Percentiles rank a stretch among this genome's conserved stretches.
These are phyloP conservation scores for Parasarocladium wereldwijsianum DNA, from an alignment of 2,329 filamentous ascomycete species.

Conservation along the genomic window DNA sequence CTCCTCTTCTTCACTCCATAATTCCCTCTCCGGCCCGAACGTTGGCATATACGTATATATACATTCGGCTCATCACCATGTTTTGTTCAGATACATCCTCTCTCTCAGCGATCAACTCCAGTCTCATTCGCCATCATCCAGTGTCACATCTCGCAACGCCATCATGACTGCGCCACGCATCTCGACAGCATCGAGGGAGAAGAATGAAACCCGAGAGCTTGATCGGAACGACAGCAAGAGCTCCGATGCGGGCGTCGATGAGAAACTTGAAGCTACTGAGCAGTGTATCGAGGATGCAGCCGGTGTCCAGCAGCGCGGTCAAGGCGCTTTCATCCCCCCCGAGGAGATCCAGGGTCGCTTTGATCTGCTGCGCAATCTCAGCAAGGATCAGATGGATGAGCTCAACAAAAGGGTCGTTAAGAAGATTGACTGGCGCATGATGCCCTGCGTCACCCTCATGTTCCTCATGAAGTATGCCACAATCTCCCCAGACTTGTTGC, in stretches of 20 bases:
- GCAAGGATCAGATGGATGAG: slow-evolving; percentile 6
- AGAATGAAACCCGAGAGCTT: too few relatives aligned
- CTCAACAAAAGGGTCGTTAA: slow-evolving; percentile 13
- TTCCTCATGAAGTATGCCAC: slow-evolving; percentile 13
- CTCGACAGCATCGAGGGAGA: too few relatives aligned
- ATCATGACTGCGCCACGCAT: too few relatives aligned
- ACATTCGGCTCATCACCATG: too few relatives aligned
- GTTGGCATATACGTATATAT: too few relatives aligned
- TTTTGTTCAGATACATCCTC: too few relatives aligned
- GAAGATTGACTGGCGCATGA: slow-evolving; percentile 17
- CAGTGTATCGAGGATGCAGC: slow-evolving; percentile 2
- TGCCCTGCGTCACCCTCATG: slow-evolving; percentile 14
- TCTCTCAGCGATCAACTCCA: too few relatives aligned
- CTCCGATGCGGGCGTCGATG: neutral
- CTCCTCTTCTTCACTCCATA: too few relatives aligned
- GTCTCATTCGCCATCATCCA: too few relatives aligned
- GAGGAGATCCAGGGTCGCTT: slow-evolving; percentile 5
- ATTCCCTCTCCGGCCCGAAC: too few relatives aligned
- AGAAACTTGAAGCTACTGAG: slow-evolving; percentile 2
- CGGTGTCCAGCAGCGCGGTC: neutral
- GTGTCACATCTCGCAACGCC: too few relatives aligned
- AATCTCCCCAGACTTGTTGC: neutral
- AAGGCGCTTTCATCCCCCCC: slow-evolving; percentile 3
- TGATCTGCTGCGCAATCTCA: slow-evolving; percentile 3
- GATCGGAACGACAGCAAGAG: neutral